Percentiles rank a stretch among this genome's conserved stretches.
These are phyloP conservation scores for Penicillium italicum DNA, from an alignment of 2,329 filamentous ascomycete species.

Conservation along the genomic window DNA sequence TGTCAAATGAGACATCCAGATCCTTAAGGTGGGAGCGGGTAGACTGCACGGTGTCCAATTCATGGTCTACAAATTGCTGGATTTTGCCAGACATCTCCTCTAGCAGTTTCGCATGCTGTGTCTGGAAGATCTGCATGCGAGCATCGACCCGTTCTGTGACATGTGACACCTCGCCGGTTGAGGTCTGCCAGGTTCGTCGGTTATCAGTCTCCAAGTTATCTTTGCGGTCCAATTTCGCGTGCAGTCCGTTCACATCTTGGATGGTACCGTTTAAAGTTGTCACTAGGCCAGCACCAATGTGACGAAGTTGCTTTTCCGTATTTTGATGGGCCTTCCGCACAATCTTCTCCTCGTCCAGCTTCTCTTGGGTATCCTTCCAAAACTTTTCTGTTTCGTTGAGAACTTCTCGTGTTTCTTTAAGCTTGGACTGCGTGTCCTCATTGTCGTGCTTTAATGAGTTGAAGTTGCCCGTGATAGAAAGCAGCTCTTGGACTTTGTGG, in stretches of 20 bases:
- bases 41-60: slow-evolving; percentile 66
- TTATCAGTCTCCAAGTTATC: slow-evolving; percentile 80
- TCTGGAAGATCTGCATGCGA: slow-evolving; percentile 68
- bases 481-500: slow-evolving; percentile 91
- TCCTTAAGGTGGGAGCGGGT: slow-evolving; percentile 69
- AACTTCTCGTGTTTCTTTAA: slow-evolving; percentile 76
- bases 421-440: slow-evolving; percentile 65
- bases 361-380: slow-evolving; percentile 69
- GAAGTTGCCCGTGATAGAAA: slow-evolving; percentile 79
- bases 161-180: slow-evolving; percentile 69
- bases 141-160: slow-evolving; percentile 74
- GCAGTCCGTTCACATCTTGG: slow-evolving; percentile 73
- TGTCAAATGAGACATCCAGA: slow-evolving; percentile 64
- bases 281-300: slow-evolving; percentile 71
- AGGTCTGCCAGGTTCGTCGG: slow-evolving; percentile 71
- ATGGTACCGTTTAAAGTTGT: slow-evolving; percentile 75
- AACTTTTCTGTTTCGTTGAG: slow-evolving; percentile 86
- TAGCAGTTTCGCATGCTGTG: slow-evolving; percentile 69
- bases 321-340: slow-evolving; percentile 79
- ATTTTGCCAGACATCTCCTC: slow-evolving; percentile 66
- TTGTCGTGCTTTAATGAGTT: slow-evolving; percentile 86
- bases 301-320: slow-evolving; percentile 73
- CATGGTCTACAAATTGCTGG: slow-evolving; percentile 69
- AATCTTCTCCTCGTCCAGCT: slow-evolving; percentile 72
- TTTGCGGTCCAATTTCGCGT: slow-evolving; percentile 80